A percentile compares a stretch with the other conserved stretches of the same genome.
phyloP scores from a whole-genome alignment of 2,329 filamentous ascomycete genomes.

The Mycocentrospora acerina region DNA sequence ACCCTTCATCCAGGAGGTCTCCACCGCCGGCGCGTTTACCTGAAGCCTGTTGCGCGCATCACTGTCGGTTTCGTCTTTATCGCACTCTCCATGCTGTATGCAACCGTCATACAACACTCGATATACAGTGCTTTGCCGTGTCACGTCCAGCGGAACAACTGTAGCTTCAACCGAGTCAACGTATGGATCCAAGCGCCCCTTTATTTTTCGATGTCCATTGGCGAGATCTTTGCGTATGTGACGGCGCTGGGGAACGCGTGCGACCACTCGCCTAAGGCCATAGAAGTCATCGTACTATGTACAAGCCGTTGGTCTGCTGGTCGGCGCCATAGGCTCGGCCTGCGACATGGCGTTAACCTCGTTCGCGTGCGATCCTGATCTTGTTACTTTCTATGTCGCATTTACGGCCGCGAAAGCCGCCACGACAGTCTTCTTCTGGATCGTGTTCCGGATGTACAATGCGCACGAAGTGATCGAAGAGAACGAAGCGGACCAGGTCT shows the following conservation, averaged over 20 bases:
- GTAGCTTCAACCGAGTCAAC: constrained; percentile 24
- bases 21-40: constrained; percentile 18
- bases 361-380: constrained; percentile 28
- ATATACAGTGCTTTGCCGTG: constrained; percentile 36
- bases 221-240: constrained; percentile 47
- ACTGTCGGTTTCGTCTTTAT: constrained; percentile 31
- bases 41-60: constrained; percentile 29
- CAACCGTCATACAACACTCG: constrained; percentile 26
- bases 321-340: constrained; percentile 30
- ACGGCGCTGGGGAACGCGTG: constrained; percentile 48
- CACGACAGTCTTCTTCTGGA: constrained; percentile 22
- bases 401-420: constrained; percentile 18
- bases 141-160: constrained; percentile 39
- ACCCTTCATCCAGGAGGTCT: constrained; percentile 29
- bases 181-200: constrained; percentile 45
- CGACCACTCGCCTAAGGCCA: constrained; percentile 43
- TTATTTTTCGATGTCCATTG: constrained; percentile 42
- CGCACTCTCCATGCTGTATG: constrained; percentile 26
- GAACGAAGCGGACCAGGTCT: no score
- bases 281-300: constrained; percentile 43
- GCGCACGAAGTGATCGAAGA: no score
- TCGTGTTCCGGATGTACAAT: constrained; percentile 21
- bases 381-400: constrained; percentile 27
- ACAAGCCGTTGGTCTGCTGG: constrained; percentile 35
- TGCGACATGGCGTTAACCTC: constrained; percentile 30